Evolutionary conservation across 495 filamentous ascomycete genomes (phyloP), one percentile per base, ranked within the genome.

Genomic region (Glonium stellatum): DNA sequence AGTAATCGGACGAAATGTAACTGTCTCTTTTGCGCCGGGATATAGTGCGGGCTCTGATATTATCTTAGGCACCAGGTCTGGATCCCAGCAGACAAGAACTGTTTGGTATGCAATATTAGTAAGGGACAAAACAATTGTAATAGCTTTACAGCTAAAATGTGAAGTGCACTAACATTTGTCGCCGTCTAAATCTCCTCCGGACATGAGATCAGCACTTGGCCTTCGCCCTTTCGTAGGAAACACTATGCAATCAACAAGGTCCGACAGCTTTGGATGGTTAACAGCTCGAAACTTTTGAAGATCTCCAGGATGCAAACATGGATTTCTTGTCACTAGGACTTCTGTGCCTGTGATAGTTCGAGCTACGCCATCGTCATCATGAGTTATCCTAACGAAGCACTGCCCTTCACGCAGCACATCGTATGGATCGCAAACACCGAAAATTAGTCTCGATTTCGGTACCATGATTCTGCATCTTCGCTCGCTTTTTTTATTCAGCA

Each of bases 11-110:
- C 68, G 71, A 54, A 80, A 79, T 9, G 57, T 69, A 2, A 77
- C 36, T 9, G 71, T 71, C 56, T 81, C 78, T 53, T 70, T 72
- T n/a, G 50, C 73, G 0, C 74, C 78, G 52, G 77, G 76, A 62
- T 81, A 81, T 25, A 67, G 51, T 36, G 78, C 78, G 6, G 78
- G 67, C 44, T 78, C 63, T 10, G 76, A 67, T 1, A 81, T 35
- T 1, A 63, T 75, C 2, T 63, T 63, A 23, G 79, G 79, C 5
- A 81, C 70, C 12, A 80, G 56, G 35, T 81, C 78, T 13, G 60
- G 60, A 64, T 81, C 79, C 79, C 79, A 80, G 36, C 70, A 76
- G 6, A 81, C 79, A 49, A 80, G 80, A 51, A 80, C 77, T 80
- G 51, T 22, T 6, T 6, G 27, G 27, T 6, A 31, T 31, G 6